A percentile compares a stretch with the other conserved stretches of the same genome.
Conservation (phyloP, 331 rosid genomes). For the Pyrus hybrid region DNA sequence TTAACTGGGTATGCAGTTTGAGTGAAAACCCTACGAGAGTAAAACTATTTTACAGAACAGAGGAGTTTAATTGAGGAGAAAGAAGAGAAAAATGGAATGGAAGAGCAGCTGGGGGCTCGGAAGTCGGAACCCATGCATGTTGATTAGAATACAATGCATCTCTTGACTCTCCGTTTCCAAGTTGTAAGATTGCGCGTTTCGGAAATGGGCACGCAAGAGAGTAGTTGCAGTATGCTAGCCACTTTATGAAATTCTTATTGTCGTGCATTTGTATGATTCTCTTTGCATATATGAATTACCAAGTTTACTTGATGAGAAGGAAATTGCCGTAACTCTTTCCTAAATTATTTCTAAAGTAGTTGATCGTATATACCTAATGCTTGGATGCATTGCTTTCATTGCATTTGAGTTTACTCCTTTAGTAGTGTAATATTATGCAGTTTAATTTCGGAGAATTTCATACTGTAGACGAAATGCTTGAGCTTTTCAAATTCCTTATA, state of each 20-base stretch:
- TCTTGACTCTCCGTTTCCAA: not conserved
- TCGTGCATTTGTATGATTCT: not conserved
- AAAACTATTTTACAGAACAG: too few relatives aligned
- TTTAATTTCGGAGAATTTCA: not conserved
- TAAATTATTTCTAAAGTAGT: not conserved
- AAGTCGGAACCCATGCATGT: conserved; percentile 78
- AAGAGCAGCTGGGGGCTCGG: conserved; percentile 55
- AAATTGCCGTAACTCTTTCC: not conserved
- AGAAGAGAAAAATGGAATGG: conserved; percentile 71
- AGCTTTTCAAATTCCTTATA: not conserved
- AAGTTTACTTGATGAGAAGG: not conserved
- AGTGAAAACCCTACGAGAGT: too few relatives aligned
- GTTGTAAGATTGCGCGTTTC: conserved; percentile 21
- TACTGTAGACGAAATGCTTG: not conserved
- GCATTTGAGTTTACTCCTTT: not conserved
- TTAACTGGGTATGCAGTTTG: too few relatives aligned
- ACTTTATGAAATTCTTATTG: not conserved
- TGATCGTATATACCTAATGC: not conserved
- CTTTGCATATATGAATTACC: not conserved
- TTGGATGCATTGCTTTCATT: not conserved
- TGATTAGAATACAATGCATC: conserved; percentile 33
- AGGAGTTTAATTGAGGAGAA: conserved; percentile 81
- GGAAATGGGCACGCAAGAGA: not conserved
- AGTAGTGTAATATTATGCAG: not conserved
- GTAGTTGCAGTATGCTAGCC: not conserved